Conservation (phyloP, 768 basidiomycete species). For the Pluteus cervinus region DNA sequence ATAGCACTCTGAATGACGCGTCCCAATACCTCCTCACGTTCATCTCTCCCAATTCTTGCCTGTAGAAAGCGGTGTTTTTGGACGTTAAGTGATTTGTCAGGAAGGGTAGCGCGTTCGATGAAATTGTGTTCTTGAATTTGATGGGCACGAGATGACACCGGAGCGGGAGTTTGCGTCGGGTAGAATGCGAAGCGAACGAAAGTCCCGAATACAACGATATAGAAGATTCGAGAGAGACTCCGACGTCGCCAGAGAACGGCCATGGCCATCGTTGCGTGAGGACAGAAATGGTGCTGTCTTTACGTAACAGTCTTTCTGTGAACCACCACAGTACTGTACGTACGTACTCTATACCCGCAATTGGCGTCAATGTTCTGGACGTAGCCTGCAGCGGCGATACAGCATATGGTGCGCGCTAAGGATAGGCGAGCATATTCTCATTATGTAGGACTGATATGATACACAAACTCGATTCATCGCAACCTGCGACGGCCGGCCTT, state of each 20-base stretch:
- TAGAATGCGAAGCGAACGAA: constrained; percentile 34
- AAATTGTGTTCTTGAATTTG: constrained; percentile 48
- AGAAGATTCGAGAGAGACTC: constrained; percentile 36
- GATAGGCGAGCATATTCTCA: too few relatives aligned
- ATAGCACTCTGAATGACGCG: constrained; percentile 72
- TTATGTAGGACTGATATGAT: too few relatives aligned
- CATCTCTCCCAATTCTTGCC: constrained; percentile 81
- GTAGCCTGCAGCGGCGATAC: too few relatives aligned
- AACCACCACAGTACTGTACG: too few relatives aligned
- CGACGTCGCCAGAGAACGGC: constrained; percentile 41
- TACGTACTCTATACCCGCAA: too few relatives aligned
- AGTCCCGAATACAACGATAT: constrained; percentile 25
- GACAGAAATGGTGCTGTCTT: constrained; percentile 4
- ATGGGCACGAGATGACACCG: constrained; percentile 21
- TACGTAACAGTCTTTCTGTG: too few relatives aligned
- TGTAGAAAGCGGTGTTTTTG: constrained; percentile 88
- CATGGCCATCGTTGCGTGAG: constrained; percentile 22
- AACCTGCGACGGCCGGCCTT: too few relatives aligned
- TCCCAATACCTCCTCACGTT: constrained; percentile 73
- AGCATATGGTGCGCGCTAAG: too few relatives aligned
- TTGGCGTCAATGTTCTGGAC: too few relatives aligned
- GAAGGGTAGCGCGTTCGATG: constrained; percentile 46
- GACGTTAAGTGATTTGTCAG: constrained; percentile 81
- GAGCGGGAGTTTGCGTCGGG: constrained; percentile 19
- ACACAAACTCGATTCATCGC: too few relatives aligned